Base-by-base conservation (phyloP, 495 filamentous ascomycete species). In the Tuber melanosporum region DNA sequence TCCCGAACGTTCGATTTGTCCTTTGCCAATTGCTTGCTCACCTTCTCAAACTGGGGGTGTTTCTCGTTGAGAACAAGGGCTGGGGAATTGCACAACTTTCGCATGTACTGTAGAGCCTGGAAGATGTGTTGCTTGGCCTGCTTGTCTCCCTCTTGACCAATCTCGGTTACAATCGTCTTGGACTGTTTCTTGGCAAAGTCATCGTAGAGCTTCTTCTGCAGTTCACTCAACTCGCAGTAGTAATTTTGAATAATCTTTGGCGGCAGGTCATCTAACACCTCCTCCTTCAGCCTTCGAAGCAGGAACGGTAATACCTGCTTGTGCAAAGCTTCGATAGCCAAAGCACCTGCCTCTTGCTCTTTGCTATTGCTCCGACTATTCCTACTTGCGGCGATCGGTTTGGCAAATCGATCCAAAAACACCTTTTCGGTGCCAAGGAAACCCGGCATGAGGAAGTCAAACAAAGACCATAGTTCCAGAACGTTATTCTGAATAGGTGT, bases 231-330 rank as follows among this genome's bases (percentile, higher is more conserved):
- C 84, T 99, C 95, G 84, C 95, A 99, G 86, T 99, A 99, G 87
- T 99, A 99, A 84, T 99, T 99, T 82, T 99, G 95, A 32, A 99
- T 88, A 82, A 99, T 99, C 89, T 99, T 99, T 19, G 95, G 95
- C 8, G 95, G 95, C 69, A 99, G 88, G 80, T 99, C 95, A 79
- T 98, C 92, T 70, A 99, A 87, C 12, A 99, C 95, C 84, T 99
- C 95, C 85, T 99, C 95, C 86, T 99, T 99, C 82, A 99, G 88
- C 81, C 95, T 94, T 72, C 95, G 94, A 36, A 99, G 91, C 71
- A 99, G 87, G 90, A 99, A 99, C 15, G 95, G 95, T 45, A 99
- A 87, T 32, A 98, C 95, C 84, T 99, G 95, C 83, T 99, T 99
- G 85, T 99, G 95, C 70, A 99, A 84, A 41, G 96, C 96, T 84